phyloP scores from a whole-genome alignment of 164 flowering plant species.

The Santalum album region DNA sequence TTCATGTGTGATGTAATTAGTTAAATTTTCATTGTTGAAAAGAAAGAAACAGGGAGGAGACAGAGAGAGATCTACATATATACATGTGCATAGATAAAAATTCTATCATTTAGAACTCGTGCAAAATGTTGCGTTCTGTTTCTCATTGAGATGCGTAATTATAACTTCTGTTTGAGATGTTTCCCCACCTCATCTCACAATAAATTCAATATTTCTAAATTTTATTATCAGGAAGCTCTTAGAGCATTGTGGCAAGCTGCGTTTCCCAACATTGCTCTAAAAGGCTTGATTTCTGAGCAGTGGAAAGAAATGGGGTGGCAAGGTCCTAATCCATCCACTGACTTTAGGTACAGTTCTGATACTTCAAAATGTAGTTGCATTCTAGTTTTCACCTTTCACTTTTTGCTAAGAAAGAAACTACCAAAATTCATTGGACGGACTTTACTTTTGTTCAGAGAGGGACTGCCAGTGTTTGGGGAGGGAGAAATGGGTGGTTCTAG shows the following conservation, averaged over 20 bases:
- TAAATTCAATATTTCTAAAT: neutral
- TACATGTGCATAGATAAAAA: neutral
- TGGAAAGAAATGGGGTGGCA: slow-evolving; percentile 99
- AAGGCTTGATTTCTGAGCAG: slow-evolving; percentile 79
- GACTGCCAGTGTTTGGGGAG: no score
- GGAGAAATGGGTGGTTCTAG: no score
- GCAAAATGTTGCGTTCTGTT: no score
- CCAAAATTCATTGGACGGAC: no score
- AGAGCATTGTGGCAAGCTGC: slow-evolving; percentile 66
- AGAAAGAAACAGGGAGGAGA: no score
- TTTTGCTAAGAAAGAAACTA: neutral
- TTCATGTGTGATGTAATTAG: no score
- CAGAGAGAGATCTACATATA: neutral
- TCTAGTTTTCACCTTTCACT: neutral
- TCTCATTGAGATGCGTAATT: no score
- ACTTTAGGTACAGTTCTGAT: slow-evolving; percentile 59
- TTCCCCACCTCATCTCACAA: no score
- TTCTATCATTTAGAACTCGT: no score
- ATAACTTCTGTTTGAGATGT: no score
- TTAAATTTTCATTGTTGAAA: no score
- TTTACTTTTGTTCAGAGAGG: no score
- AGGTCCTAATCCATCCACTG: slow-evolving; percentile 96
- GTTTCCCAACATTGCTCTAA: slow-evolving; percentile 62
- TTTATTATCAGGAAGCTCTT: slow-evolving; percentile 61
- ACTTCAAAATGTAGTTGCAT: neutral